These are phyloP conservation scores for Lathyrus aphaca DNA, from an alignment of 306 rosid species.

Conservation along the genomic window DNA sequence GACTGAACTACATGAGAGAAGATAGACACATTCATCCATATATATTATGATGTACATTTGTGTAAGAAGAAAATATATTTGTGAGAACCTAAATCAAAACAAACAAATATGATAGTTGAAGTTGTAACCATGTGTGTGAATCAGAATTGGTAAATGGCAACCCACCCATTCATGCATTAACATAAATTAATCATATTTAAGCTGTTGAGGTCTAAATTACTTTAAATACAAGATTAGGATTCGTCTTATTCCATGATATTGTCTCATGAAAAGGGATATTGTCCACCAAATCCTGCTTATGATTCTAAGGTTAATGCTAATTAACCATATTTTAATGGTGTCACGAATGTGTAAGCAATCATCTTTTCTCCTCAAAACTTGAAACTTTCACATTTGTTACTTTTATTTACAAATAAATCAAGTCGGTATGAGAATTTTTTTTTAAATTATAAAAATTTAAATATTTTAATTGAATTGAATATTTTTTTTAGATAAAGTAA, in stretches of 20 bases:
- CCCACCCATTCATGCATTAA: neutral
- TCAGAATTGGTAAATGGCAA: neutral
- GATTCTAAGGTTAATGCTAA: neutral
- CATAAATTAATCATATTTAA: neutral
- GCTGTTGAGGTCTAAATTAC: conserved; percentile 9
- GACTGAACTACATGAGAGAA: too few species aligned
- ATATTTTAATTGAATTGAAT: too few species aligned
- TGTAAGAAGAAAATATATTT: too few species aligned
- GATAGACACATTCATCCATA: too few species aligned
- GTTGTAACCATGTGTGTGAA: too few species aligned
- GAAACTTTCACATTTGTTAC: neutral
- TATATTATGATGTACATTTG: too few species aligned
- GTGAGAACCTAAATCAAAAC: too few species aligned
- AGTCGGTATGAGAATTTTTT: neutral
- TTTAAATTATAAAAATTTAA: too few species aligned
- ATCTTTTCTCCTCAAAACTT: conserved; percentile 1
- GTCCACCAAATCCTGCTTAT: conserved; percentile 16
- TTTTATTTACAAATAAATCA: conserved; percentile 8
- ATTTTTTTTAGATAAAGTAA: too few species aligned
- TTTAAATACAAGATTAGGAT: conserved; percentile 6
- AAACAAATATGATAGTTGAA: too few species aligned
- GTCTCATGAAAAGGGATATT: conserved; percentile 28
- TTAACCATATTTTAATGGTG: neutral
- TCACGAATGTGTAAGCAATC: conserved; percentile 12
- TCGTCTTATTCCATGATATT: conserved; percentile 13